Evolutionary conservation across 2,329 filamentous ascomycete species (phyloP), one percentile per base, ranked within the genome.

Genomic region (Diaporthe sp.): DNA sequence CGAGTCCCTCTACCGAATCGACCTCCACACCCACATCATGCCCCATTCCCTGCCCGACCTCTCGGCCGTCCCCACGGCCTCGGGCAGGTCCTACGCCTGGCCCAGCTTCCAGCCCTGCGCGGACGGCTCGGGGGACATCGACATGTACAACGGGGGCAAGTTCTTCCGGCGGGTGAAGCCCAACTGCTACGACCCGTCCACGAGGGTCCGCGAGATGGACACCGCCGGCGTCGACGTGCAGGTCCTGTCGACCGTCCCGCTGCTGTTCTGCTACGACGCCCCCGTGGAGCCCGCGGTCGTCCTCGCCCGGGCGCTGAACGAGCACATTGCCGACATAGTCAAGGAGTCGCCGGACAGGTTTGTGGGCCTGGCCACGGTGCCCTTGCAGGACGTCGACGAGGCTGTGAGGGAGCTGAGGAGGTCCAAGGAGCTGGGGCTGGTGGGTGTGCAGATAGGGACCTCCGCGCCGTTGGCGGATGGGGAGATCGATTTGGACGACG

Each of bases 31-130:
- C 1, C 83, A 84, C 77, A 83, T 84, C 71, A 84, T 84, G 83
- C 83, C 83, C 15, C 75, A 79, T 3, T 79, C 80, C 9, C 84
- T 88, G 10, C 80, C 83, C 15, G 87, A 79, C 53, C 84, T 86
- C 61, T 84, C 80, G 73, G 84, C 85, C 76, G 86, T 88, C 67
- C 85, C 86, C n/a, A 84, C 85, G 79, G 86, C 85, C 17, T 39
- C 47, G 12, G 85, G 83, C 39, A 85, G 81, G 3, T 83, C 85
- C 78, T 86, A 81, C 76, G 77, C 80, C 49, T 83, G 81, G 82
- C 81, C 82, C 1, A 77, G 79, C 47, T 80, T 83, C 76, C 79
- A 77, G 34, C 80, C 79, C 2, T 74, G 78, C 42, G 57, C 76
- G 25, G 78, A 79, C 44, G 78, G 77, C 75, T 57, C 72, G 13